These are phyloP conservation scores for Osmanthus fragrans DNA, from an alignment of 257 asterid species.

Conservation along the genomic window DNA sequence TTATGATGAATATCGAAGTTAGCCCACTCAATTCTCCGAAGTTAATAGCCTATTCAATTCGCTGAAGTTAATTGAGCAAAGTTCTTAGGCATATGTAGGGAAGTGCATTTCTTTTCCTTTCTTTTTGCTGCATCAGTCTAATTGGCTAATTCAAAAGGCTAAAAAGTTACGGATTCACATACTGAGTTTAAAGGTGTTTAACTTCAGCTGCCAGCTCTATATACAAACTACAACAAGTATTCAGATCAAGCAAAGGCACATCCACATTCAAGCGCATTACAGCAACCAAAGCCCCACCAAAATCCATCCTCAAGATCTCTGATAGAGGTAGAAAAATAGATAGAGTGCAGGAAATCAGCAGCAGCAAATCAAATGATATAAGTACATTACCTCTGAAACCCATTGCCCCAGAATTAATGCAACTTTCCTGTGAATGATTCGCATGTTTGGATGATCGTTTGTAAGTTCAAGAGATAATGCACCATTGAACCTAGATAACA, in stretches of 20 bases:
- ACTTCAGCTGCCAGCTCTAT: not conserved
- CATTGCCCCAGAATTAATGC: constrained; percentile 97
- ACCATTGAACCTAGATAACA: constrained; percentile 79
- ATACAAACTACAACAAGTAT: not conserved
- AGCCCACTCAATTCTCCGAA: not conserved
- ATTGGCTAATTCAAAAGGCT: not conserved
- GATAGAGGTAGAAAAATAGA: not conserved
- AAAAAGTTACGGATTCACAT: not conserved
- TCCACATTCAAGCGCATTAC: constrained; percentile 13
- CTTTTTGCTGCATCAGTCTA: not conserved
- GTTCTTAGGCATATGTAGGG: not conserved
- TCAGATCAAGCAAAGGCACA: constrained; percentile 19
- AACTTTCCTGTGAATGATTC: constrained; percentile 91
- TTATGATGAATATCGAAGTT: not conserved
- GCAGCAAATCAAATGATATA: constrained; percentile 5
- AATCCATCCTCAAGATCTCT: not conserved
- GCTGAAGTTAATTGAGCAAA: not conserved
- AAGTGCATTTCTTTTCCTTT: not conserved
- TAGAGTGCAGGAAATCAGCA: constrained; percentile 10
- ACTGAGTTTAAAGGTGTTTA: not conserved
- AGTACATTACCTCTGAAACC: constrained; percentile 90
- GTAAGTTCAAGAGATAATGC: constrained; percentile 84
- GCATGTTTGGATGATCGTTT: constrained; percentile 84
- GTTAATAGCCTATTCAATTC: not conserved
- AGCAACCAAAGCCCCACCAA: constrained; percentile 1